These are phyloP conservation scores for Orbilia oligospora DNA, from an alignment of 2,329 filamentous ascomycete species.

Conservation along the genomic window DNA sequence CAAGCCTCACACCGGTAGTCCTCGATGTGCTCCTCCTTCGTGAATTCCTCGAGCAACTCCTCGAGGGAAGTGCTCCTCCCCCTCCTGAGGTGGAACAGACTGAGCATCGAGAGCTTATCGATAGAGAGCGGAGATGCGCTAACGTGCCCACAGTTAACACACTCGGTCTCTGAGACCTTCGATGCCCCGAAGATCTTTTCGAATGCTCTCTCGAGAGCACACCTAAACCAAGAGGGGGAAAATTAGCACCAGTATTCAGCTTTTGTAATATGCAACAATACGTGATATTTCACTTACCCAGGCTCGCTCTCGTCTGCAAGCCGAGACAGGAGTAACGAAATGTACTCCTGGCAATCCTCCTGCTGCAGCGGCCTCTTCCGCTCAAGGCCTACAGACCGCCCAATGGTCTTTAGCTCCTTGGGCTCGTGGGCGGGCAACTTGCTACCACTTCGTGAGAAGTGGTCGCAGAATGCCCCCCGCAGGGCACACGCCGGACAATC, in stretches of 20 bases:
- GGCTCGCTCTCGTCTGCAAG: constrained; percentile 23
- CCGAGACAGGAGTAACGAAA: constrained; percentile 37
- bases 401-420: constrained; percentile 16
- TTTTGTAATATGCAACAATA: not conserved
- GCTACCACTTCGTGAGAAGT: constrained; percentile 21
- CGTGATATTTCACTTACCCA: not conserved
- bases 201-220: not conserved
- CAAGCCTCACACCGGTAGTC: constrained; percentile 50
- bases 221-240: not conserved
- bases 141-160: constrained; percentile 1
- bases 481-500: constrained; percentile 35
- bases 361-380: constrained; percentile 35
- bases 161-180: constrained; percentile 32
- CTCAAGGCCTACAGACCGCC: constrained; percentile 32
- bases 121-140: constrained; percentile 38
- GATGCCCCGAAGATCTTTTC: constrained; percentile 37
- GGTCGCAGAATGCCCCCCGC: constrained; percentile 24
- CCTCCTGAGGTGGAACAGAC: not conserved
- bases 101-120: no score
- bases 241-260: not conserved
- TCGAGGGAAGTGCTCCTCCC: constrained; percentile 7
- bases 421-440: constrained; percentile 37
- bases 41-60: constrained; percentile 36
- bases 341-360: constrained; percentile 58
- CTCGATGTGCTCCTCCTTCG: constrained; percentile 25